These are phyloP conservation scores for Neurospora cerealis DNA, from an alignment of 495 filamentous ascomycete species.

Conservation along the genomic window DNA sequence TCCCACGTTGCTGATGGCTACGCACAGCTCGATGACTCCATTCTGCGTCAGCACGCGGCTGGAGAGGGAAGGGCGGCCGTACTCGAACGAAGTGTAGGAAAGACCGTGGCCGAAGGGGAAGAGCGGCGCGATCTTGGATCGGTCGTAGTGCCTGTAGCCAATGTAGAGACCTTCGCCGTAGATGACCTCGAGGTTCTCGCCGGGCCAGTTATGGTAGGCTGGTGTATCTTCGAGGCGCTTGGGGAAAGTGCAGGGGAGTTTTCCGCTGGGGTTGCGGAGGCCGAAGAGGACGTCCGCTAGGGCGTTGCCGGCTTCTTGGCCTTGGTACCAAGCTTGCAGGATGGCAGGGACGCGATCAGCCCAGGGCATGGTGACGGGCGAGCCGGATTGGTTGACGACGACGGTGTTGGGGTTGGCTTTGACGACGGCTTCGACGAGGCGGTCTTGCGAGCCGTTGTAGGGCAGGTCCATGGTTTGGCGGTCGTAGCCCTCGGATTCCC, in stretches of 20 bases:
- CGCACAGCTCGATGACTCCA: slow-evolving; percentile 46
- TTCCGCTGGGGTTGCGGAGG: slow-evolving; percentile 71
- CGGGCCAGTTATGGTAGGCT: slow-evolving; percentile 75
- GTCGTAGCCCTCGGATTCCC: slow-evolving; percentile 84
- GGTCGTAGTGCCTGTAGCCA: slow-evolving; percentile 78
- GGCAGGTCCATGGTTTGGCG: slow-evolving; percentile 77
- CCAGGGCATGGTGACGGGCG: slow-evolving; percentile 83
- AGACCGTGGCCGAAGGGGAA: slow-evolving; percentile 82
- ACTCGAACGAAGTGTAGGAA: slow-evolving; percentile 69
- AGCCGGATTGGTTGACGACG: slow-evolving; percentile 76
- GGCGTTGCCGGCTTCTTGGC: slow-evolving; percentile 85
- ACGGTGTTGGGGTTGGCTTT: slow-evolving; percentile 63
- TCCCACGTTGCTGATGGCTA: slow-evolving; percentile 63
- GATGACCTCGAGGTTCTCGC: slow-evolving; percentile 63
- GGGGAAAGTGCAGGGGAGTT: slow-evolving; percentile 71
- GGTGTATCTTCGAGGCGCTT: slow-evolving; percentile 66
- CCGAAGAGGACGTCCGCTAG: slow-evolving; percentile 83
- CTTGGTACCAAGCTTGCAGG: slow-evolving; percentile 70
- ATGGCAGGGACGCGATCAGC: slow-evolving; percentile 54
- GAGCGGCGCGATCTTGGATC: slow-evolving; percentile 49
- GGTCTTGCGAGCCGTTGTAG: slow-evolving; percentile 57
- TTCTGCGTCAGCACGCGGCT: slow-evolving; percentile 38
- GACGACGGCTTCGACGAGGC: slow-evolving; percentile 59
- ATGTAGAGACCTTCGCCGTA: slow-evolving; percentile 83
- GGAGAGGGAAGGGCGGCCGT: slow-evolving; percentile 49